Evolutionary conservation across 176 grass and related monocot genomes (phyloP), one percentile per base, ranked within the genome.

Genomic region (Ensete ventricosum): DNA sequence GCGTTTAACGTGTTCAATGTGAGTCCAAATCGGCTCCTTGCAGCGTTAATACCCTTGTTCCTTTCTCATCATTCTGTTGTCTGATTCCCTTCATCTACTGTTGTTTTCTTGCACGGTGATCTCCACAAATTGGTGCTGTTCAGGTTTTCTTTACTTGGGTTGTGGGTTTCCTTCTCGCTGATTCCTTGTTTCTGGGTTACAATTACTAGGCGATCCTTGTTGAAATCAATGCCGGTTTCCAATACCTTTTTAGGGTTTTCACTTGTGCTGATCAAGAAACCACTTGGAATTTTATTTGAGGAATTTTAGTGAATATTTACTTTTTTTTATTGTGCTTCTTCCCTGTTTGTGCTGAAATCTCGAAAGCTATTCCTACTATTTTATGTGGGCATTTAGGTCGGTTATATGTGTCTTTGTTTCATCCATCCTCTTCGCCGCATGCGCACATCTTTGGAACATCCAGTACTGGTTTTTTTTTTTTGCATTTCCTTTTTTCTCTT

Each of bases 1-100:
- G 76, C 81, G 66, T 89, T 99, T 79, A 78, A 81, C 83, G 84
- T 98, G 57, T 84, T 91, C 81, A 82, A 85, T 80, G 90, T 98
- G 80, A 98, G 88, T 87, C 53, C 60, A 75, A 50, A 62, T 66
- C 77, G 54, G 65, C 59, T 43, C 14, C 57, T 75, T 74, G 11
- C 50, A 13, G 23, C 25, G n/a, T n/a, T 21, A 3, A 59, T 43
- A 50, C 24, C 10, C 16, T 27, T 62, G 43, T 43, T 43, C 34
- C 5, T 43, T 43, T 43, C 34, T 43, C 34, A 43, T 43, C 34
- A 43, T 43, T 43, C 34, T 43, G 34, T 43, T 43, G 34, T 43
- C 34, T 43, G 34, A 43, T 43, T 43, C 34, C 34, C 14, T 73
- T 20, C 67, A 11, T 26, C 64, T 67, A 27, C 64, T 22, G 64